Evolutionary conservation across 495 filamentous ascomycete genomes (phyloP).

Genomic region (Podospora pseudopauciseta): DNA sequence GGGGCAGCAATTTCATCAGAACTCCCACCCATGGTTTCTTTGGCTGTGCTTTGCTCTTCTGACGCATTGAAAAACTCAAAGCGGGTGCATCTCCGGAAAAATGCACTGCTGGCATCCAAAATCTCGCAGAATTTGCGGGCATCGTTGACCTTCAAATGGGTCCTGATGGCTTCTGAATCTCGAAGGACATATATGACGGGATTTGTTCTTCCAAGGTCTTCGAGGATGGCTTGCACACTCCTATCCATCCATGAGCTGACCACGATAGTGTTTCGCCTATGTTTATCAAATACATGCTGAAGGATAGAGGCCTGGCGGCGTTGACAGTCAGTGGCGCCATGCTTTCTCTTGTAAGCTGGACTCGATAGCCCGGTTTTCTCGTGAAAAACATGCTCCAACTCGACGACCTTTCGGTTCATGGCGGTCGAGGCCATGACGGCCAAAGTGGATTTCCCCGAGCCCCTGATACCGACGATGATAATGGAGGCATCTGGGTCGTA

Average conservation of each 20-base stretch:
- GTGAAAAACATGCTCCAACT: conserved; percentile 60
- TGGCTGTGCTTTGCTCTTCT: conserved; percentile 28
- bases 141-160: conserved; percentile 53
- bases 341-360: conserved; percentile 54
- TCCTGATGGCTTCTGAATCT: conserved; percentile 58
- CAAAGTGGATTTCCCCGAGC: conserved; percentile 67
- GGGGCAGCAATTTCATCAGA: conserved; percentile 49
- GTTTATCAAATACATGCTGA: conserved; percentile 56
- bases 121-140: conserved; percentile 47
- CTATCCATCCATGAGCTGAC: conserved; percentile 58
- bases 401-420: conserved; percentile 59
- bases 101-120: conserved; percentile 45
- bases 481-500: conserved; percentile 61
- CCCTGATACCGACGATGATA: conserved; percentile 64
- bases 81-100: conserved; percentile 61
- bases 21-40: conserved; percentile 17
- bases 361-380: conserved; percentile 56
- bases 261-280: conserved; percentile 59
- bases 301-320: conserved; percentile 54
- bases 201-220: conserved; percentile 52
- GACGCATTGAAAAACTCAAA: conserved; percentile 71
- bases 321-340: conserved; percentile 55
- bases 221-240: conserved; percentile 53
- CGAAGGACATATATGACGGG: conserved; percentile 66
- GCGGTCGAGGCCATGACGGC: conserved; percentile 64